Percentiles rank a stretch among this genome's conserved stretches.
These are phyloP conservation scores for Crithidia acanthocephali DNA, from an alignment of 208 protist species.

Conservation along the genomic window DNA sequence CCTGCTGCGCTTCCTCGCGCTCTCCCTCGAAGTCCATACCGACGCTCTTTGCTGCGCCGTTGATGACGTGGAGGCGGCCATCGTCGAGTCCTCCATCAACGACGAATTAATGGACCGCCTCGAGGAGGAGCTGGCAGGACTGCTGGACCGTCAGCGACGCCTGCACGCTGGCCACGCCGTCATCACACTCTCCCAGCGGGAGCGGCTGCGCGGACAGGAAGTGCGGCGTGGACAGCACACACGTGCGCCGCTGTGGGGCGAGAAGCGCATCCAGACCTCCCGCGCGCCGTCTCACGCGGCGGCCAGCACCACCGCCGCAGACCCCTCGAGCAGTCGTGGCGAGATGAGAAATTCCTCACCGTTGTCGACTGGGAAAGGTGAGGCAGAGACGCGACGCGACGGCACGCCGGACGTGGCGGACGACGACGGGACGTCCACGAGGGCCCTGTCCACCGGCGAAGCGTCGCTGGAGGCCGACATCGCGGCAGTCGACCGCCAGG, in stretches of 20 bases:
- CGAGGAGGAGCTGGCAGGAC: conserved; percentile 45
- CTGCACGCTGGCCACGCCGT: conserved; percentile 43
- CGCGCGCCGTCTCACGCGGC: conserved; percentile 21
- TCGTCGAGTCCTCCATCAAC: conserved; percentile 60
- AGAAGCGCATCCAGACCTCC: conserved; percentile 33
- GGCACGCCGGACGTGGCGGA: not conserved
- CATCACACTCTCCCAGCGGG: conserved; percentile 39
- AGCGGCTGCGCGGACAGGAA: conserved; percentile 25
- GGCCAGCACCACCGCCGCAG: conserved; percentile 1
- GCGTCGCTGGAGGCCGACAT: conserved; percentile 24
- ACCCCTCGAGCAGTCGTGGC: too few relatives aligned
- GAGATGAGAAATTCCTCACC: too few relatives aligned
- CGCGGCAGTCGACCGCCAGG: conserved; percentile 44
- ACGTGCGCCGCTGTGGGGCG: not conserved
- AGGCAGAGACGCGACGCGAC: not conserved
- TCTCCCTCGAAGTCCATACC: conserved; percentile 75
- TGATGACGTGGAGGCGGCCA: conserved; percentile 50
- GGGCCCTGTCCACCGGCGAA: conserved; percentile 2
- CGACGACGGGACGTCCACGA: conserved; percentile 3
- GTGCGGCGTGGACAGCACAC: conserved; percentile 11
- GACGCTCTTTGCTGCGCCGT: conserved; percentile 70
- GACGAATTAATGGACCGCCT: conserved; percentile 50
- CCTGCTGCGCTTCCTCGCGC: conserved; percentile 59
- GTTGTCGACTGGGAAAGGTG: not conserved
- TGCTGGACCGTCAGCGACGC: conserved; percentile 53